phyloP scores from a whole-genome alignment of 495 filamentous ascomycete genomes.

The Endocarpon pusillum region DNA sequence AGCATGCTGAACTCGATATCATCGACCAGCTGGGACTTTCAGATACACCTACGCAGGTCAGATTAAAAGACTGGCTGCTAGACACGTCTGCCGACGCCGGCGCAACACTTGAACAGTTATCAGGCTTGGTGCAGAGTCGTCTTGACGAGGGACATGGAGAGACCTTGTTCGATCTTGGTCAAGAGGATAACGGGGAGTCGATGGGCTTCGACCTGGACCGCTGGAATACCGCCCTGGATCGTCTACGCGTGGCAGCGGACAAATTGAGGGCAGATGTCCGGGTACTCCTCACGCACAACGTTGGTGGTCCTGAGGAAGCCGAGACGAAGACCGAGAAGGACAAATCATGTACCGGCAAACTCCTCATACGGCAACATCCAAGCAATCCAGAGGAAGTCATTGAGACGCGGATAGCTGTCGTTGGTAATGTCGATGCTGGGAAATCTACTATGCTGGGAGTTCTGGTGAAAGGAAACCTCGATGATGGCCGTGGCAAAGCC shows the following conservation, averaged over 20 bases:
- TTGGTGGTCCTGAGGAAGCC: conserved; percentile 62
- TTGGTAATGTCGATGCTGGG: conserved; percentile 93
- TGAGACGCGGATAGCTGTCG: conserved; percentile 92
- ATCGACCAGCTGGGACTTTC: conserved; percentile 71
- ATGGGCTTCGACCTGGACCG: conserved; percentile 68
- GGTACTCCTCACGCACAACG: conserved; percentile 72
- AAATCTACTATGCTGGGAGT: conserved; percentile 97
- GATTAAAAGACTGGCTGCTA: conserved; percentile 63
- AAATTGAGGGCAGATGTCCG: conserved; percentile 55
- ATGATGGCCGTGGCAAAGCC: conserved; percentile 87
- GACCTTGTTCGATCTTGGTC: conserved; percentile 77
- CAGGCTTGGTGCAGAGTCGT: conserved; percentile 42
- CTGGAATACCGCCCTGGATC: conserved; percentile 57
- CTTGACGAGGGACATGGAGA: conserved; percentile 81
- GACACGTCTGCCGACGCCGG: conserved; percentile 40
- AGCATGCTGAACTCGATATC: conserved; percentile 83
- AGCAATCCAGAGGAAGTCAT: conserved; percentile 69
- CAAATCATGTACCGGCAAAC: conserved; percentile 57
- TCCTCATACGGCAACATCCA: conserved; percentile 63
- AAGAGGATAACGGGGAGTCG: conserved; percentile 83
- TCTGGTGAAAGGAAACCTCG: conserved; percentile 83
- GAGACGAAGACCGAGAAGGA: conserved; percentile 43
- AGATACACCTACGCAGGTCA: conserved; percentile 50
- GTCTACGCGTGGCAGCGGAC: conserved; percentile 47
- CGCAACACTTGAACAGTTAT: conserved; percentile 41